Base-by-base conservation (phyloP, 495 filamentous ascomycete species). In the Rhypophila decipiens region DNA sequence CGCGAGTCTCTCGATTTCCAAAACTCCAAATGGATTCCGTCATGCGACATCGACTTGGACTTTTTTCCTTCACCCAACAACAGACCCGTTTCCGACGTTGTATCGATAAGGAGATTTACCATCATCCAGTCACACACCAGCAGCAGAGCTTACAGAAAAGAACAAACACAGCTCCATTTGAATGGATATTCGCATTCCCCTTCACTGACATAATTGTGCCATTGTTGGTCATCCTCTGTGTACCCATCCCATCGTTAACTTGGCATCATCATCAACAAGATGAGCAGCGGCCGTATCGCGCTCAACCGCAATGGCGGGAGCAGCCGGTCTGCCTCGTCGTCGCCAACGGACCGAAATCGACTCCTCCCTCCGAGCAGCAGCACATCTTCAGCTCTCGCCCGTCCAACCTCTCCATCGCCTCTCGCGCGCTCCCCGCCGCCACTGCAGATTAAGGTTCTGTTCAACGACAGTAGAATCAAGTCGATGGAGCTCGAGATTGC, bases 401-500 rank as follows among this genome's bases (percentile, higher is more conserved):
- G 40, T 65, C 18, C 67, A 73, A 31, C 75, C 76, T 44, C 68
- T 90, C 39, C 77, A 82, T 57, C 74, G 96, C 18, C 90, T 82
- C 17, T 82, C 96, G 66, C 88, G 90, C n/a, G 63, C 96, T 96
- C 78, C 85, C 87, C 39, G 82, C 84, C 47, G 78, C 87, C 2
- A 77, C 91, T 46, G 81, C 89, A 7, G 91, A 96, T 68, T 79
- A n/a, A n/a, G n/a, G n/a, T n/a, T n/a, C n/a, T n/a, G n/a, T n/a
- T n/a, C n/a, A n/a, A n/a, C n/a, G n/a, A n/a, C n/a, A n/a, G n/a
- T n/a, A n/a, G n/a, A n/a, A n/a, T n/a, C n/a, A n/a, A n/a, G n/a
- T n/a, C n/a, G n/a, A n/a, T 96, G 43, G 78, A 81, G 41, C 77
- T 96, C 49, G 79, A 86, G 59, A 76, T 96, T 66, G 57, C 79